These are phyloP conservation scores for Silene coronaria DNA, from an alignment of 179 eudicot species.

Conservation along the genomic window DNA sequence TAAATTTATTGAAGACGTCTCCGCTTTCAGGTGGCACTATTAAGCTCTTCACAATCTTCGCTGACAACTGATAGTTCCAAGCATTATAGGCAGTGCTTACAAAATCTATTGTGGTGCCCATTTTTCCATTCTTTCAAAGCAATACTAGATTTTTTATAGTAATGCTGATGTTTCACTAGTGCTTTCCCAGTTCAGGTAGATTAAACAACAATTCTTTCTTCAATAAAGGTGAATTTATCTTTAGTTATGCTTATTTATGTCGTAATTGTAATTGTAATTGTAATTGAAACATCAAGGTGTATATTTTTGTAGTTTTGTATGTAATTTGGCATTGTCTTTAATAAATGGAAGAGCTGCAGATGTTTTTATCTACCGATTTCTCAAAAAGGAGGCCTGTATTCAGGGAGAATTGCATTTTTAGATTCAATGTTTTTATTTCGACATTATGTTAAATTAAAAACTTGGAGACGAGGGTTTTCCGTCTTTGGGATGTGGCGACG, in stretches of 20 bases:
- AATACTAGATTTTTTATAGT: no score
- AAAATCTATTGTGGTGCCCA: neutral
- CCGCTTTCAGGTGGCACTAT: conserved; percentile 9
- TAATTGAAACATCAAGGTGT: neutral
- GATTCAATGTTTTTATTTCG: neutral
- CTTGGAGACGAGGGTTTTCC: neutral
- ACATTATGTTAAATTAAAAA: neutral
- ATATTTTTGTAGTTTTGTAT: neutral
- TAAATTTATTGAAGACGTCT: conserved; percentile 9
- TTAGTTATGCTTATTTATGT: neutral
- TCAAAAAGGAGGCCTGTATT: neutral
- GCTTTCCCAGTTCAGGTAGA: conserved; percentile 13
- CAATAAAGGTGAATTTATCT: conserved; percentile 15
- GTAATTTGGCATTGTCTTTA: neutral
- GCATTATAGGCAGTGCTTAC: neutral
- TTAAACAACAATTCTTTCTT: conserved; percentile 7
- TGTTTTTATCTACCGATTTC: neutral
- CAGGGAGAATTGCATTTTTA: neutral
- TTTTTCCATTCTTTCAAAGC: neutral
- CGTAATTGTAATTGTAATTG: neutral
- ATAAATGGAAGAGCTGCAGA: neutral
- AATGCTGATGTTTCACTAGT: conserved; percentile 6
- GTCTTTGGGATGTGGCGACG: no score
- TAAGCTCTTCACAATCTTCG: neutral
- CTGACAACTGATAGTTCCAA: neutral